Evolutionary conservation across 1,284 basidiomycete species (phyloP), one percentile per base, ranked within the genome.

Genomic region (Phellopilus nigrolimitatus): DNA sequence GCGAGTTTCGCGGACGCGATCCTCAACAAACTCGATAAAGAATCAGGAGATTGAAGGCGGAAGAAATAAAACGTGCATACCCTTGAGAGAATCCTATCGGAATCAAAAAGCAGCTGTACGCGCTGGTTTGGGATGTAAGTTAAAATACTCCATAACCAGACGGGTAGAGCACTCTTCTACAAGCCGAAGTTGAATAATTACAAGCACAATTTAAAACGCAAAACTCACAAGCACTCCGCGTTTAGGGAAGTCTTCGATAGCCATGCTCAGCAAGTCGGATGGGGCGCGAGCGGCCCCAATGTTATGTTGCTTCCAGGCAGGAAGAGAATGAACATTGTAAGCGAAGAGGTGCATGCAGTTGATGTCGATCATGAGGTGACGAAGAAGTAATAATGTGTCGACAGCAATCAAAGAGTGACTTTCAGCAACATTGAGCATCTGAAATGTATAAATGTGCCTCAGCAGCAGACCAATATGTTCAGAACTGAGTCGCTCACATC

Each of bases 201-300:
- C 21, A 24, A 15, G 9, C 7, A 19, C 21, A 6, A 1, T n/a
- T 17, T 17, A 12, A 24, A 15, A 7, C n/a, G 21, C 25, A 24
- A 3, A 13, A 48, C 31, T 24, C 34, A 59, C 58, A 25, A 58
- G 19, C 1, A 60, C 33, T 3, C 55, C 54, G 5, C 58, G 55
- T 21, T 60, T 57, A 30, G 59, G 56, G 40, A 59, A 59, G 31
- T 59, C 55, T 25, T 40, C 47, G 9, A 58, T 55, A 9, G 59
- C 56, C 22, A 41, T 41, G 43, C 47, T 44, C 30, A 59, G 44
- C 10, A 44, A n/a, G 33, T 61, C 54, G 17, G 45, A 30, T n/a
- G n/a, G n/a, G 12, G 42, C 21, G 8, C 49, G 49, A 8, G 28
- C 19, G n/a, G 33, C 19, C 12, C 46, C 24, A 22, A 50, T 21